These are phyloP conservation scores for Irpex sp. DNA, from an alignment of 1,284 basidiomycete species.

Conservation along the genomic window DNA sequence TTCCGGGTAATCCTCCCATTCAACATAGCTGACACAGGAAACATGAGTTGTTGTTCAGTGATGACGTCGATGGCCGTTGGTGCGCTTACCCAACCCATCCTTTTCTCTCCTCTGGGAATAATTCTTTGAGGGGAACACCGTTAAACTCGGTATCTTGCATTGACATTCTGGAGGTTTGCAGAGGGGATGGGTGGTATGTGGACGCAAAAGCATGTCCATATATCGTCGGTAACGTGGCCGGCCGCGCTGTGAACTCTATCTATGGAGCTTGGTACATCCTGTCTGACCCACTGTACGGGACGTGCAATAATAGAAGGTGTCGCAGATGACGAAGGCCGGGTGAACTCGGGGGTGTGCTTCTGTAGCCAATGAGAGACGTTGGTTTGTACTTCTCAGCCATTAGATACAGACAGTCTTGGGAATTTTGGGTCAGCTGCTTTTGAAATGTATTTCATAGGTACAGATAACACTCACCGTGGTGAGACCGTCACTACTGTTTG, in stretches of 20 bases:
- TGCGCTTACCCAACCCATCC: constrained; percentile 32
- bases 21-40: constrained; percentile 34
- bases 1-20: constrained; percentile 46
- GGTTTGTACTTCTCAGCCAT: background rate
- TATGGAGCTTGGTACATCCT: too few species aligned
- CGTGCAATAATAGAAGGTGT: too few species aligned
- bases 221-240: background rate
- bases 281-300: too few species aligned
- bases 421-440: background rate
- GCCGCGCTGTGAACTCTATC: too few species aligned
- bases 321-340: too few species aligned
- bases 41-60: background rate
- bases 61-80: background rate
- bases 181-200: background rate
- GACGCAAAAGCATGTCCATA: background rate
- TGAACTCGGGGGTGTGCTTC: too few species aligned
- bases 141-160: constrained; percentile 4
- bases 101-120: constrained; percentile 32
- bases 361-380: background rate
- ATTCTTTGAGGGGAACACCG: constrained; percentile 20
- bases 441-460: background rate
- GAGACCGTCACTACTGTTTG: background rate
- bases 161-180: background rate
- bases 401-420: background rate
- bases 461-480: background rate